Evolutionary conservation across 345 rosid genomes (phyloP), one percentile per base, ranked within the genome.

Genomic region (Crucihimalaya himalaica): DNA sequence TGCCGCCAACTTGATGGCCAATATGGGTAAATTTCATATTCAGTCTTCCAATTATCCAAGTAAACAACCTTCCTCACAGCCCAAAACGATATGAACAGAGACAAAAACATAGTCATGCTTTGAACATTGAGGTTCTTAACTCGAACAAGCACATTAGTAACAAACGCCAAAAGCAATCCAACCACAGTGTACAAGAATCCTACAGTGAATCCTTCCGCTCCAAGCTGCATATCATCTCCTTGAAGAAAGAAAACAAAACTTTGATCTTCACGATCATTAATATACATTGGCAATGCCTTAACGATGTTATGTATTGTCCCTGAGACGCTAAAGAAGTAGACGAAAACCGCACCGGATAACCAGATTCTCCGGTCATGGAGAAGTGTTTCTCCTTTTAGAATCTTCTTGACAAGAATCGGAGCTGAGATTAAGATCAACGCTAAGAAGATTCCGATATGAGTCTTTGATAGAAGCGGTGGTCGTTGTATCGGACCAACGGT

Each of bases 21-120:
- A 80, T 78, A 90, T 0, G 85, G 85, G 37, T 84, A 86, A 80
- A 87, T 47, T 3, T 82, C 87, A 79, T 93, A 88, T 0, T 86
- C 93, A 47, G 96, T 93, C 90, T 90, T 93, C 98, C 96, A 93
- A 80, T 83, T 84, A 74, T 83, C 86, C 93, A 90, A 78, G 68
- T 54, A 80, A 68, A 88, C 74, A 46, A 93, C 97, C 56, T 76
- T 81, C 69, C 68, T 81, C 55, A 93, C 97, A 0, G 93, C 86
- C 90, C 88, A 87, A 23, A 90, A 85, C 8, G 91, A 90, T 39
- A 86, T 32, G 3, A 81, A 43, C 59, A 93, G 53, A 1, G 84
- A 77, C 28, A 81, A 12, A 50, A 81, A 0, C 97, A 86, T 88
- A 11, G 73, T 19, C 71, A 75, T 3, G 23, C 92, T 84, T 82